phyloP scores from a whole-genome alignment of 306 rosid genomes.

The Arachis hypogaea region DNA sequence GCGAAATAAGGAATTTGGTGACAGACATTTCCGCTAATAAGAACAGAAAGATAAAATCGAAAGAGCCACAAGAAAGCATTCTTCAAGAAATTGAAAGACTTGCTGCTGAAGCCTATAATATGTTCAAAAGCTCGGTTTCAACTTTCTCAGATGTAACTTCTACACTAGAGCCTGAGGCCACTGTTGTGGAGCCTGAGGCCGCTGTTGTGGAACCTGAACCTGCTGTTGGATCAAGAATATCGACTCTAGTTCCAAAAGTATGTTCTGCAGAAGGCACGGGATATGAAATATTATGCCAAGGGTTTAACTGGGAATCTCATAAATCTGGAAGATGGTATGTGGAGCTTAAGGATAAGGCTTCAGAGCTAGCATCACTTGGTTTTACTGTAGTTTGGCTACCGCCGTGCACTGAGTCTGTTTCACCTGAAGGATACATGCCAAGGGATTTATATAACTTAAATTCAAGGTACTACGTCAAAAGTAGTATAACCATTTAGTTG shows the following conservation, averaged over 20 bases:
- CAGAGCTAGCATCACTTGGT: constrained; percentile 72
- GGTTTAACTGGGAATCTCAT: constrained; percentile 92
- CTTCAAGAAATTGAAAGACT: constrained; percentile 78
- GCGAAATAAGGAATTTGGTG: constrained; percentile 62
- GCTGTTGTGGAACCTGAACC: constrained; percentile 7
- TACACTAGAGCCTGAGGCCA: constrained; percentile 7
- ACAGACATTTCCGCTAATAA: constrained; percentile 56
- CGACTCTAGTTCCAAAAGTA: constrained; percentile 37
- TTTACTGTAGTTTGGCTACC: constrained; percentile 85
- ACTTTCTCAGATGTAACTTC: constrained; percentile 49
- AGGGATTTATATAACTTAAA: constrained; percentile 82
- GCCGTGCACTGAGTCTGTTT: constrained; percentile 90
- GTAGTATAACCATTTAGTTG: neutral
- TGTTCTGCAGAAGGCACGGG: constrained; percentile 75
- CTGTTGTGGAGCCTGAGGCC: neutral
- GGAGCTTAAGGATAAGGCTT: constrained; percentile 69
- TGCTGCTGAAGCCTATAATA: constrained; percentile 82
- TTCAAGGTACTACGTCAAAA: constrained; percentile 64
- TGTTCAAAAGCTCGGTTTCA: constrained; percentile 68
- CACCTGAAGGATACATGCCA: constrained; percentile 96
- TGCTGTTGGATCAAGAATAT: constrained; percentile 25
- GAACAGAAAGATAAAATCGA: constrained; percentile 49
- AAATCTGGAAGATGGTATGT: constrained; percentile 81
- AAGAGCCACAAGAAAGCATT: constrained; percentile 61
- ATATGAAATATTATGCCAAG: constrained; percentile 85